phyloP scores from a whole-genome alignment of 441 rosid species.

The Corymbia citriodora region DNA sequence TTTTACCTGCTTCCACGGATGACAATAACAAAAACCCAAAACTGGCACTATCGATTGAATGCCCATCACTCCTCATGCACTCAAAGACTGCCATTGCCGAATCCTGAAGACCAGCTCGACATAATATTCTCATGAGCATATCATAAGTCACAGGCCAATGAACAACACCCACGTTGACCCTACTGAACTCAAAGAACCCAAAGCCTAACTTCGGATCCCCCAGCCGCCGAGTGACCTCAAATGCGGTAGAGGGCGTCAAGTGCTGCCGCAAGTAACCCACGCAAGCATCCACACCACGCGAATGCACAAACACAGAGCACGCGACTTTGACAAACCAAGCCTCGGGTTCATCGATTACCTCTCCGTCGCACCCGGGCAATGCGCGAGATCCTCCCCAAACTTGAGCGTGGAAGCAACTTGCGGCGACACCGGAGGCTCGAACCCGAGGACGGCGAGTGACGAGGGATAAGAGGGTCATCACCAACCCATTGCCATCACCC shows the following conservation, averaged over 20 bases:
- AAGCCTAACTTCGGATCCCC: slow-evolving; percentile 52
- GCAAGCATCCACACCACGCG: slow-evolving; percentile 31
- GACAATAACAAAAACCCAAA: slow-evolving; percentile 49
- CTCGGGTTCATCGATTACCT: slow-evolving; percentile 26
- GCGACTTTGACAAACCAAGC: slow-evolving; percentile 79
- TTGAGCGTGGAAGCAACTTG: slow-evolving; percentile 32
- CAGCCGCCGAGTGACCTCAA: slow-evolving; percentile 56
- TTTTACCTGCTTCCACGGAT: slow-evolving; percentile 29
- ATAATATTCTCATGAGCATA: slow-evolving; percentile 51
- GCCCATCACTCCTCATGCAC: slow-evolving; percentile 67
- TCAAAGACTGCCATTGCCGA: slow-evolving; percentile 36
- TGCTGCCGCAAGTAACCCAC: slow-evolving; percentile 45
- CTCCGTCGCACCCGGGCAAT: slow-evolving; percentile 23
- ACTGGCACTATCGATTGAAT: slow-evolving; percentile 31
- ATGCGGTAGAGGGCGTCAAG: slow-evolving; percentile 50
- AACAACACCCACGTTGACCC: slow-evolving; percentile 32
- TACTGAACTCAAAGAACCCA: slow-evolving; percentile 60
- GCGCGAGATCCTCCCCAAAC: slow-evolving; percentile 34
- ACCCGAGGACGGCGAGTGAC: slow-evolving; percentile 33
- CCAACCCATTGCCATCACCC: slow-evolving; percentile 38
- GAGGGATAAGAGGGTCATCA: slow-evolving; percentile 37
- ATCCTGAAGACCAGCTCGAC: slow-evolving; percentile 53
- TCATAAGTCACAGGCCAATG: slow-evolving; percentile 56
- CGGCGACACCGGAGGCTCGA: slow-evolving; percentile 42
- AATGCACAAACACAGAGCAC: slow-evolving; percentile 41